Percentiles rank a stretch among this genome's conserved stretches.
These are phyloP conservation scores for Aspergillus aculeatinus DNA, from an alignment of 2,329 filamentous ascomycete species.

Conservation along the genomic window DNA sequence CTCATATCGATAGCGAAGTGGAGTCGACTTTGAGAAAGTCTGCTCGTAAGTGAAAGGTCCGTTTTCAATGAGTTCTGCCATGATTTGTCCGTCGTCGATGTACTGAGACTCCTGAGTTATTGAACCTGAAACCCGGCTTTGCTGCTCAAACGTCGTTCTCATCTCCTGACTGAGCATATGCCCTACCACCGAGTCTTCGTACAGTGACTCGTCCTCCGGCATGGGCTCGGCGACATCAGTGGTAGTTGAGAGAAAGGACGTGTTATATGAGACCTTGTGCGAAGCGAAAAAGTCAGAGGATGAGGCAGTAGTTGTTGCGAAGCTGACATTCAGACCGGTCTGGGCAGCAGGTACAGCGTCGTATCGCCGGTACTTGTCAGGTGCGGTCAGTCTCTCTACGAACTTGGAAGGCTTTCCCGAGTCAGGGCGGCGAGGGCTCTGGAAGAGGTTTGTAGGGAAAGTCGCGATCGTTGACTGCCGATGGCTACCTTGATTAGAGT, in stretches of 20 bases:
- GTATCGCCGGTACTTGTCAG: slow-evolving; percentile 18
- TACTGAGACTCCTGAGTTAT: slow-evolving; percentile 11
- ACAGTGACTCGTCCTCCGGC: slow-evolving; percentile 26
- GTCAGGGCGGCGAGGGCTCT: slow-evolving; percentile 4
- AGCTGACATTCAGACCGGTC: slow-evolving; percentile 21
- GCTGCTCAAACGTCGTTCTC: slow-evolving; percentile 11
- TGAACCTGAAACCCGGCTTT: background rate
- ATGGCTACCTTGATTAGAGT: background rate
- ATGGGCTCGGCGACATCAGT: slow-evolving; percentile 30
- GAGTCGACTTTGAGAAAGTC: slow-evolving; percentile 27
- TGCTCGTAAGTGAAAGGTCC: slow-evolving; percentile 38
- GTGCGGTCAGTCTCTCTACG: slow-evolving; percentile 21
- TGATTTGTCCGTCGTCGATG: slow-evolving; percentile 22
- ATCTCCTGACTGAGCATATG: slow-evolving; percentile 22
- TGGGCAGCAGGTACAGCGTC: slow-evolving; percentile 16
- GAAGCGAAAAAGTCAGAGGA: slow-evolving; percentile 20
- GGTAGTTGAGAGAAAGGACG: slow-evolving; percentile 27
- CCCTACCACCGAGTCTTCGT: slow-evolving; percentile 28
- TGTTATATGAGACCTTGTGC: slow-evolving; percentile 9
- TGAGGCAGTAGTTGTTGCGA: slow-evolving; percentile 22
- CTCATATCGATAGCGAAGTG: slow-evolving; percentile 40
- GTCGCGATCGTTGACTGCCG: background rate
- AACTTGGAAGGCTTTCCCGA: slow-evolving; percentile 13
- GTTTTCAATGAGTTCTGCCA: slow-evolving; percentile 29
- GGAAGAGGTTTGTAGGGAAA: slow-evolving; percentile 3